Conservation (phyloP, 768 basidiomycete species). For the Mrakia frigida region DNA sequence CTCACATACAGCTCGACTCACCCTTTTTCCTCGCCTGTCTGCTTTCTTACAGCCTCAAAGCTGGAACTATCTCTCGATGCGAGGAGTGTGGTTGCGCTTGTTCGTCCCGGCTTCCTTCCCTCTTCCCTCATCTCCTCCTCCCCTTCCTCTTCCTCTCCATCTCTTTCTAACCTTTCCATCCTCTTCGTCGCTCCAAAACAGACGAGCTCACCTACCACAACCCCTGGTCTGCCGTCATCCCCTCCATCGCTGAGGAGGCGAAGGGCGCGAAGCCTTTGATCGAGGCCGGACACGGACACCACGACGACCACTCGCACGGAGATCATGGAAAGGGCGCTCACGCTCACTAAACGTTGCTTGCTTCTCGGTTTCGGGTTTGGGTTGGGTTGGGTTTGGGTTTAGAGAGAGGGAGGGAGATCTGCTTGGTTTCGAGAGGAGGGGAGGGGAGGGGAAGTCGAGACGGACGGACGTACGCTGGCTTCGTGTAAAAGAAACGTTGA, state of each 20-base stretch:
- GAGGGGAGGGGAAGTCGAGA: no score
- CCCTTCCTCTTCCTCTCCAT: not conserved
- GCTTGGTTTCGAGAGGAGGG: no score
- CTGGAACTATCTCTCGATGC: not conserved
- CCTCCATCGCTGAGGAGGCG: constrained; percentile 24
- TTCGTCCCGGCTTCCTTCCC: not conserved
- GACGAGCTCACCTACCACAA: constrained; percentile 33
- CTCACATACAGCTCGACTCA: not conserved
- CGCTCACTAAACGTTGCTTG: not conserved
- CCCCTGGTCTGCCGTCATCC: constrained; percentile 32
- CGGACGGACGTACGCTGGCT: no score
- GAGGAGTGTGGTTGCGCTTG: not conserved
- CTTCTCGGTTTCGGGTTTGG: no score
- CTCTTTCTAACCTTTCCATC: not conserved
- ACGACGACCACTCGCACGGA: constrained; percentile 17
- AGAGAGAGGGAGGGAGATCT: no score
- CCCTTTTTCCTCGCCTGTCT: not conserved
- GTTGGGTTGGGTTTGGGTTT: no score
- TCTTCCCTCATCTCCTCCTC: not conserved
- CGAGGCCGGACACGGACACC: not conserved
- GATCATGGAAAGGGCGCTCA: not conserved
- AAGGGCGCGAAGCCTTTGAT: constrained; percentile 13
- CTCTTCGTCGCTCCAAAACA: not conserved
- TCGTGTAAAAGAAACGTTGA: no score
- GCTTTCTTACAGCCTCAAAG: not conserved